Percentiles rank a stretch among this genome's conserved stretches.
These are phyloP conservation scores for Cryptosporidium felis DNA, from an alignment of 169 alveolate genomes.

Conservation along the genomic window DNA sequence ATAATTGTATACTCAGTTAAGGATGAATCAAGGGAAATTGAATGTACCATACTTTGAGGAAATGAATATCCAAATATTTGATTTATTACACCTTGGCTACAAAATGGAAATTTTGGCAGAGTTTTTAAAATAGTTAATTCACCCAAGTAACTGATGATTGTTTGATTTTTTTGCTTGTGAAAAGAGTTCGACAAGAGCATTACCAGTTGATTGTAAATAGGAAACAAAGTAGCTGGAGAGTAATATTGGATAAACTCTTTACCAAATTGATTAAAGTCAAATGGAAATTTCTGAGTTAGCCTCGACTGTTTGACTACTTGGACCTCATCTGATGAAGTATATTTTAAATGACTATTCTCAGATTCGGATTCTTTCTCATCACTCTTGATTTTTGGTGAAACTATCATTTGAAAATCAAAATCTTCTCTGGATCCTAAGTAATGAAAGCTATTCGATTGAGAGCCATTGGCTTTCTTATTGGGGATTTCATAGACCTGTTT, in stretches of 20 bases:
- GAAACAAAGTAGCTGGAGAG: neutral
- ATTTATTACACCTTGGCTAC: too few relatives aligned
- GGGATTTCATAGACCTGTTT: neutral
- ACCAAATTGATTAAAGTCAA: neutral
- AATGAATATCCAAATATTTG: too few relatives aligned
- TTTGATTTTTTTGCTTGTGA: neutral
- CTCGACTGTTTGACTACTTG: neutral
- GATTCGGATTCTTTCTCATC: neutral
- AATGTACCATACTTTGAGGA: too few relatives aligned
- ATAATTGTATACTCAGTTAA: too few relatives aligned
- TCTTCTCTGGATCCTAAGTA: neutral
- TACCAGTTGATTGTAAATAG: conserved; percentile 22
- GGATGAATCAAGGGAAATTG: too few relatives aligned
- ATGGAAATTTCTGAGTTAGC: neutral
- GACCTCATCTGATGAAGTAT: neutral
- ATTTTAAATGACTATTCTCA: neutral
- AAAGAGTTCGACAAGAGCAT: neutral
- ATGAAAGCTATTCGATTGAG: neutral
- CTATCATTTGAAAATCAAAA: neutral
- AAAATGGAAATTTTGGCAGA: too few relatives aligned
- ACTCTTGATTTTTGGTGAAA: neutral
- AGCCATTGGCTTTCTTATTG: neutral
- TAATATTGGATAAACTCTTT: neutral
- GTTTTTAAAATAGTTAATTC: too few relatives aligned
- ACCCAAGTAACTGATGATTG: too few relatives aligned